Evolutionary conservation across 2,329 filamentous ascomycete species (phyloP), one percentile per base, ranked within the genome.

Genomic region (Epichloe sibirici): DNA sequence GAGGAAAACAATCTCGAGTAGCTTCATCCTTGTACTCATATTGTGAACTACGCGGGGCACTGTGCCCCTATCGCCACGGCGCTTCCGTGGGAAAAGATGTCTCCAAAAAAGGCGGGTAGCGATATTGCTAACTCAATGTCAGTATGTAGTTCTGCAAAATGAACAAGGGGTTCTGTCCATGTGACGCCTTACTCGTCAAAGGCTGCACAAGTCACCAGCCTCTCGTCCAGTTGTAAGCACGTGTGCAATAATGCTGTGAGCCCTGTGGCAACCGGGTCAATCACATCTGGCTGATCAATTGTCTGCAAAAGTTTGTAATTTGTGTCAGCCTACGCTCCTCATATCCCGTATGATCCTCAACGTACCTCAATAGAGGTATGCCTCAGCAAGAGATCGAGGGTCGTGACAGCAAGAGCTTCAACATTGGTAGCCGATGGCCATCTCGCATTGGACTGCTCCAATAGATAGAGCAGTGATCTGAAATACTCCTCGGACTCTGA

Each of bases 1-100:
- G 8, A 69, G 63, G 28, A 78, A 72, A 39, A 89, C 67, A 34
- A 85, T 74, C 44, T 79, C 76, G 57, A 81, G 81, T 6, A 90
- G 66, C 56, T 76, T 75, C 25, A 72, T 69, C 28, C 86, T 75
- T 8, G 82, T 83, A 35, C 71, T 61, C 2, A 68, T 65, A 54
- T 81, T 74, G 48, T 88, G 69, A 5, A 80, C 60, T 28, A 73
- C 68, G 8, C 45, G 67, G 21, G 63, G 72, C 53, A 66, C 69
- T 47, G 55, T 66, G 31, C 59, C 40, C 15, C 38, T 49, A 13
- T 51, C 52, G 5, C 52, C 23, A 6, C 44, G 45, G 7, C 51
- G 44, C 43, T 52, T 57, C 12, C 34, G 40, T 23, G 86, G 85
- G 58, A 88, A 88, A 0, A 90, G 69, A 59, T 85, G 83, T 52